Base-by-base conservation (phyloP, 2,329 filamentous ascomycete species). In the Ascochyta clinopodiicola region DNA sequence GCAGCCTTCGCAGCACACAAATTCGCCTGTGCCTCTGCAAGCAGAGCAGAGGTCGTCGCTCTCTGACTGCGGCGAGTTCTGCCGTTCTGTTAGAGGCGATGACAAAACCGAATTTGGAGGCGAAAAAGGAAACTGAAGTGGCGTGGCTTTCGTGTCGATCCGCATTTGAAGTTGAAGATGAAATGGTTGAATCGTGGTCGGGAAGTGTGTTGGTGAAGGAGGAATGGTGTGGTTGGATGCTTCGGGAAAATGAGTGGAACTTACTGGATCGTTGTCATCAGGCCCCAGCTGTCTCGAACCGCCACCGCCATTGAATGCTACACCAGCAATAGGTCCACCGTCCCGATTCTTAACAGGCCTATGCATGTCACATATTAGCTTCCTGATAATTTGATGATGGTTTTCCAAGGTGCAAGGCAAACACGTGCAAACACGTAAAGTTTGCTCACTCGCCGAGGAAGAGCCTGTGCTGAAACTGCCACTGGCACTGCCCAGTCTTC, bases 1-100 rank as follows among this genome's bases (percentile, higher is more conserved):
- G 78, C 95, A 99, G 60, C 90, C 91, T 78, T 98, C 95, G 76
- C 95, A 99, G 78, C 93, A 97, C 62, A 98, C 84, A 60, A 99
- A 84, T 65, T 92, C 87, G 53, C 94, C 94, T 63, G 86, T 89
- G 61, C 89, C 90, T 69, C 88, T 86, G 78, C 95, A 99, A 40
- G 92, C 87, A 59, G 88, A 88, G 79, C 94, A 99, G 71, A 89
- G 89, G 75, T 98, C 94, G 74, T 95, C 91, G 75, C 96, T 96
- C 60, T 96, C 73, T 37, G 72, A 72, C 39, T 68, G 75, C 59
- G 70, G 70, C 60, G 73, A 75, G 58, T 66, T 68, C 73, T 76
- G 72, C 43, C 72, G 67, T 58, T 67, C 64, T 55, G 72, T 81
- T 69, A 81, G 77, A 62, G 72, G 68, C 22, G 74, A 75, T 40